These are phyloP conservation scores for Emydomyces testavorans DNA, from an alignment of 2,329 filamentous ascomycete genomes.

Conservation along the genomic window DNA sequence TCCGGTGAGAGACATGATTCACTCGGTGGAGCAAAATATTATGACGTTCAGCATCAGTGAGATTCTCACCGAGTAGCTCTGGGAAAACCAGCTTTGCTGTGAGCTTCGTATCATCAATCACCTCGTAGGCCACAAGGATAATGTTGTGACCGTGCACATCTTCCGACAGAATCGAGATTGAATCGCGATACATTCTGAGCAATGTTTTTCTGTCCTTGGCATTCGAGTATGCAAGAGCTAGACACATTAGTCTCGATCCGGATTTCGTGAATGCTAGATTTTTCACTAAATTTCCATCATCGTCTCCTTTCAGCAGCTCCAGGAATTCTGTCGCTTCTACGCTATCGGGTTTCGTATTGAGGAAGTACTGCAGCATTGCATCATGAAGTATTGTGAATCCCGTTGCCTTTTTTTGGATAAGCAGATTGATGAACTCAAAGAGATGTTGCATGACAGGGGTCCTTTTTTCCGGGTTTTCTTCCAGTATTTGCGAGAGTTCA, in stretches of 20 bases:
- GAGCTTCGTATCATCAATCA: constrained; percentile 88
- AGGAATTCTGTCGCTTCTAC: constrained; percentile 78
- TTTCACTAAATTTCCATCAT: constrained; percentile 79
- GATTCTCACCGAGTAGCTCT: constrained; percentile 63
- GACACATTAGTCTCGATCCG: constrained; percentile 67
- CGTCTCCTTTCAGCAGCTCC: constrained; percentile 82
- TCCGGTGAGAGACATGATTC: constrained; percentile 41
- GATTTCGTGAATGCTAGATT: constrained; percentile 93
- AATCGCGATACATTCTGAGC: constrained; percentile 81
- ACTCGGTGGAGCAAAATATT: constrained; percentile 36
- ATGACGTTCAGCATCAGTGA: constrained; percentile 27
- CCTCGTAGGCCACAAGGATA: constrained; percentile 74
- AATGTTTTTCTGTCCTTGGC: constrained; percentile 91
- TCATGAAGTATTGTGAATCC: constrained; percentile 97
- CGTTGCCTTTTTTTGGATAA: constrained; percentile 92
- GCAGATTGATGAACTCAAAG: constrained; percentile 73
- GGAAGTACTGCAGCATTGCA: constrained; percentile 93
- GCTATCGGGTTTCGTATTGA: constrained; percentile 62
- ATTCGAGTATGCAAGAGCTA: constrained; percentile 69
- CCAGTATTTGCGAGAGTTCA: constrained; percentile 65
- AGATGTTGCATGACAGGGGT: constrained; percentile 76
- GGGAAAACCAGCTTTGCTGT: constrained; percentile 75
- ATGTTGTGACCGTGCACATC: constrained; percentile 70
- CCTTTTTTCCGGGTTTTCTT: constrained; percentile 70
- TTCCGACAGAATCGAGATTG: constrained; percentile 69